Base-by-base conservation (phyloP, 2,329 filamentous ascomycete species). In the Ceratocystiopsis minuta region DNA sequence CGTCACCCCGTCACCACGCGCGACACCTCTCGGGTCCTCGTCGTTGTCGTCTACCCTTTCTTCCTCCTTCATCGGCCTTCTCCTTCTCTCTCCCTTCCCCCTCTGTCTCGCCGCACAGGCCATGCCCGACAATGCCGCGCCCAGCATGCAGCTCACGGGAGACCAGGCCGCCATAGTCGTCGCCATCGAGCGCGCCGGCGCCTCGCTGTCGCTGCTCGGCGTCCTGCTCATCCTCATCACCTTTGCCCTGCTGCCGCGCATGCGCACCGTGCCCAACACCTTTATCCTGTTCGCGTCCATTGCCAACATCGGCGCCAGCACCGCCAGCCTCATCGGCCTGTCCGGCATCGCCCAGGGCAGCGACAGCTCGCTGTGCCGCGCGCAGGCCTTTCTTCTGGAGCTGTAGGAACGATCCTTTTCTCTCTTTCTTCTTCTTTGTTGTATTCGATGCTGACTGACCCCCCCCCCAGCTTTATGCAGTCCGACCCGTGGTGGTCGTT, bases 401-500 rank as follows among this genome's bases (percentile, higher is more conserved):
- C 77, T 82, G 61, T 83, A 67, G 57, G 79, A 60, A 37, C 24
- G 24, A 6, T 3, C 13, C 11, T 15, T 3, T 33, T 13, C 10
- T 33, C 4, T 33, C 3, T 33, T 13, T 15, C 15, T 4, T 33
- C 11, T 33, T 13, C 13, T 33, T 13, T 33, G 3, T 33, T 4
- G 3, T 33, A 5, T 15, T 3, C 7, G 11, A 28, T 3, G 11
- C 32, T 33, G 3, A 14, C 32, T 33, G 24, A 31, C 24, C 6
- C 24, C n/a, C n/a, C n/a, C 6, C 15, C 20, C 47, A 83, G 77
- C 73, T 85, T 84, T 56, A 80, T 82, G 72, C 77, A 80, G 49
- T 79, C 78, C 6, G 79, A 84, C 57, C 75, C 78, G 0, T 69
- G 80, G 60, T 86, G 78, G 80, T 81, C 80, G 0, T 70, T 86